These are phyloP conservation scores for Smithsoniella earleae DNA, from an alignment of 163 green algal species.

Conservation along the genomic window DNA sequence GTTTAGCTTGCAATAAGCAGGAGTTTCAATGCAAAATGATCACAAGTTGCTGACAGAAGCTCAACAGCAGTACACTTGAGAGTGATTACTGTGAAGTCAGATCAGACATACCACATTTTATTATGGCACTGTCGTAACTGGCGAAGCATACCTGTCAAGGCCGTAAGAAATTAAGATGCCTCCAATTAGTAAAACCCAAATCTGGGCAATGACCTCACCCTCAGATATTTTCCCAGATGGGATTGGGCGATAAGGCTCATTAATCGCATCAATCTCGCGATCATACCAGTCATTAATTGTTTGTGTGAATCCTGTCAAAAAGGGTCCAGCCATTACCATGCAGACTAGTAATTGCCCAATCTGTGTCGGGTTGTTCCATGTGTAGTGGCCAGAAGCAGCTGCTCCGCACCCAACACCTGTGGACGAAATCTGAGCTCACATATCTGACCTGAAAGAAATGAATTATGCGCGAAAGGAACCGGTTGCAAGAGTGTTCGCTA, in stretches of 20 bases:
- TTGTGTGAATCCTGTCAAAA: slow-evolving; percentile 94
- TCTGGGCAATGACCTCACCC: slow-evolving; percentile 74
- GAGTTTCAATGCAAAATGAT: no score
- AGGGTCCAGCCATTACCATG: slow-evolving; percentile 88
- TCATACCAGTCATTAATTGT: slow-evolving; percentile 74
- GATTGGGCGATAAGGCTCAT: slow-evolving; percentile 96
- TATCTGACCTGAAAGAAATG: not conserved
- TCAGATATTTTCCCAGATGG: slow-evolving; percentile 84
- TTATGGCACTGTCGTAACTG: no score
- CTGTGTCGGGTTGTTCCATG: slow-evolving; percentile 71
- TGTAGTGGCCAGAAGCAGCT: slow-evolving; percentile 79
- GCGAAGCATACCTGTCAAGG: slow-evolving; percentile 58
- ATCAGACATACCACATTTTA: no score
- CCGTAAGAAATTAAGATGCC: slow-evolving; percentile 69
- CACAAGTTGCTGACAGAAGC: no score
- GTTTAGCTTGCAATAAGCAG: no score
- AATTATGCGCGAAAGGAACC: not conserved
- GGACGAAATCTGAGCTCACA: not conserved
- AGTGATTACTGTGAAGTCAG: no score
- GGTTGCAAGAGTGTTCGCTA: not conserved
- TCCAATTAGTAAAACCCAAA: slow-evolving; percentile 67
- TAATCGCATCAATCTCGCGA: slow-evolving; percentile 97
- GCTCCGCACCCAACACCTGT: slow-evolving; percentile 90
- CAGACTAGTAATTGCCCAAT: slow-evolving; percentile 71
- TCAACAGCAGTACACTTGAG: no score